A percentile compares a stretch with the other conserved stretches of the same genome.
Evolutionary conservation across 768 basidiomycete genomes (phyloP).

Genomic region (Cystobasidium ongulense): DNA sequence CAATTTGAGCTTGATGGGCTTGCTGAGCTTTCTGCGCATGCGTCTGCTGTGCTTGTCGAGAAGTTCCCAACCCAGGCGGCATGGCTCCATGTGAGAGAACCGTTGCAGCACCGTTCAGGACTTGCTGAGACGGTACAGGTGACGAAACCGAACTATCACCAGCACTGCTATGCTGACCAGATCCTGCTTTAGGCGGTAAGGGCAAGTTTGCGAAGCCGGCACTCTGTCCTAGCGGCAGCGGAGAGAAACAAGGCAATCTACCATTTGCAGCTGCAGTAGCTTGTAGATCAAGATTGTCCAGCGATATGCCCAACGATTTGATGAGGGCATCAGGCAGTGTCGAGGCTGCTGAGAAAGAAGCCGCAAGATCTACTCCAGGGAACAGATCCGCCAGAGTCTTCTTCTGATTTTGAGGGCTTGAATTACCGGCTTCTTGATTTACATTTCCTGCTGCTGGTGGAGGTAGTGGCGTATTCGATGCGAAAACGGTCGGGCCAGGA

Average conservation of each 20-base stretch:
- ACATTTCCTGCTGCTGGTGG: background rate
- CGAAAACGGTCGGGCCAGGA: background rate
- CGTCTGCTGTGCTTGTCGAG: slow-evolving; percentile 28
- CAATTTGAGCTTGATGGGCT: slow-evolving; percentile 26
- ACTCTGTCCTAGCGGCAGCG: background rate
- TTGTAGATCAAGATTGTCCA: slow-evolving; percentile 15
- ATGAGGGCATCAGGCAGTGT: slow-evolving; percentile 5
- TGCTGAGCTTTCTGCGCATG: slow-evolving; percentile 29
- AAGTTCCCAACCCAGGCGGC: slow-evolving; percentile 12
- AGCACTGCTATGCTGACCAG: background rate
- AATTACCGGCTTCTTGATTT: background rate
- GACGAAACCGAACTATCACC: background rate
- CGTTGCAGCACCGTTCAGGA: background rate
- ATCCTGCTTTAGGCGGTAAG: background rate
- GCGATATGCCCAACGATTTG: slow-evolving; percentile 25
- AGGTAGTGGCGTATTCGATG: background rate
- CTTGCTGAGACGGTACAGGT: background rate
- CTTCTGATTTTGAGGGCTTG: background rate
- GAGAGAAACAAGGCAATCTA: slow-evolving; percentile 10
- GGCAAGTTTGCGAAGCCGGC: slow-evolving; percentile 1
- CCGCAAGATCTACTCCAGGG: slow-evolving; percentile 14
- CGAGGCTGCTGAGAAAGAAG: slow-evolving; percentile 7
- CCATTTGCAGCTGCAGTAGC: background rate
- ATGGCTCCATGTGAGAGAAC: background rate
- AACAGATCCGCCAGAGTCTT: slow-evolving; percentile 14